Base-by-base conservation (phyloP, 805 yeast genomes). In the Metschnikowia dekortorum region DNA sequence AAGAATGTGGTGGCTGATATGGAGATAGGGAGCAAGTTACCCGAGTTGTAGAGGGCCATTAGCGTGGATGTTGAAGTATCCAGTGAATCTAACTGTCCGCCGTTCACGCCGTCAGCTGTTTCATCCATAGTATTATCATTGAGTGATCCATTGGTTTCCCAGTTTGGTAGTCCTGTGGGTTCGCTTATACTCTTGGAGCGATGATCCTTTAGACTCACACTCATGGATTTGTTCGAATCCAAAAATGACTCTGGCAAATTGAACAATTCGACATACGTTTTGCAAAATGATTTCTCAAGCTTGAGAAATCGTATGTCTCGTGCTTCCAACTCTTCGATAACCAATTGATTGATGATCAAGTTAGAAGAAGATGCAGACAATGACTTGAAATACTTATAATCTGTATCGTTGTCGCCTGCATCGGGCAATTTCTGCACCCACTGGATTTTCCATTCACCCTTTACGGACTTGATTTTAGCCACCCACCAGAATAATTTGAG, bases 361-460 rank as follows among this genome's bases (percentile, higher is more conserved):
- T 78, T 76, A 1, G 81, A 75, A 32, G 83, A 70, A 5, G 67
- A 49, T 16, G 70, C 71, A 0, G 79, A 68, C 31, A 80, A 62
- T 8, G 66, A 65, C 33, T 66, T 58, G 53, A 78, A 69, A 52
- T 71, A 72, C 14, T 59, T 58, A 53, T 69, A 72, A 48, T 63
- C 61, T 18, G 64, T 53, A 18, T 49, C 56, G 11, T 53, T 57
- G 11, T 45, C 40, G 8, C 39, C 54, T 28, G 53, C 53, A 38
- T 57, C 51, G 29, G 54, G 48, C 14, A 71, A 52, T 13, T 66
- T 61, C 44, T 74, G 75, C 14, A 70, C 66, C 84, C 83, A 80
- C 47, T 74, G 74, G n/a, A 81, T 62, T 28, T 70, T 67, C 84
- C 85, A 81, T 47, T 75, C 80, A 6, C 83, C 83, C 46, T 74